phyloP scores from a whole-genome alignment of 768 basidiomycete species.

The Hericium rajendrae region DNA sequence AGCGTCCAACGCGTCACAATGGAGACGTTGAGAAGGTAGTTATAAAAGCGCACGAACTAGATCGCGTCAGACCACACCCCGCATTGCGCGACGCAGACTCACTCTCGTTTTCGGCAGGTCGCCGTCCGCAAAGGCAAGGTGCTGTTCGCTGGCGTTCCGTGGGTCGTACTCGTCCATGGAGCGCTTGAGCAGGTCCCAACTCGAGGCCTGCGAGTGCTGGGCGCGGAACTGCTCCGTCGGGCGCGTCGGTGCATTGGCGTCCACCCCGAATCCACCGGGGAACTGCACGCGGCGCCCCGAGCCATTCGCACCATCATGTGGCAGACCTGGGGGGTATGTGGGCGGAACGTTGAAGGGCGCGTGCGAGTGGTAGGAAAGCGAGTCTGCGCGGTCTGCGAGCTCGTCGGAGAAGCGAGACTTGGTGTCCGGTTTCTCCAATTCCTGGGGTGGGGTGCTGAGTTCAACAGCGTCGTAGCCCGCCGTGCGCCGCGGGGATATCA shows the following conservation, averaged over 20 bases:
- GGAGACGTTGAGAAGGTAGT: constrained; percentile 66
- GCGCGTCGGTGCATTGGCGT: not conserved
- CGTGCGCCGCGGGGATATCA: too few species aligned
- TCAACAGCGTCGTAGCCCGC: not conserved
- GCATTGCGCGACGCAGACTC: constrained; percentile 9
- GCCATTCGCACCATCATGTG: not conserved
- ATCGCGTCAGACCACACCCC: not conserved
- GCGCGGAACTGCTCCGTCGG: not conserved
- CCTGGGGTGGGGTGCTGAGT: not conserved
- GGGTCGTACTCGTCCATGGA: constrained; percentile 51
- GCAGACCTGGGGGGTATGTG: not conserved
- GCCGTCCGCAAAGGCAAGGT: constrained; percentile 50
- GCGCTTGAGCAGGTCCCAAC: constrained; percentile 42
- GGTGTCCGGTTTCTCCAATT: not conserved
- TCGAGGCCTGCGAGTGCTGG: constrained; percentile 18
- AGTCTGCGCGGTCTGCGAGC: not conserved
- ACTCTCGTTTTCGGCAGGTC: constrained; percentile 51
- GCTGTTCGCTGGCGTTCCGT: constrained; percentile 38
- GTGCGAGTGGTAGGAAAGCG: constrained; percentile 5
- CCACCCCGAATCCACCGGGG: not conserved
- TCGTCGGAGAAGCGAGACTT: constrained; percentile 1
- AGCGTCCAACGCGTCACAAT: constrained; percentile 74
- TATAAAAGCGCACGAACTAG: constrained; percentile 55
- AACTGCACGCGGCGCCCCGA: not conserved
- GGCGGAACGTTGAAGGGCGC: constrained; percentile 6